Conservation (phyloP, 108 stramenopile genomes). For the Fragilariopsis cylindrus region DNA sequence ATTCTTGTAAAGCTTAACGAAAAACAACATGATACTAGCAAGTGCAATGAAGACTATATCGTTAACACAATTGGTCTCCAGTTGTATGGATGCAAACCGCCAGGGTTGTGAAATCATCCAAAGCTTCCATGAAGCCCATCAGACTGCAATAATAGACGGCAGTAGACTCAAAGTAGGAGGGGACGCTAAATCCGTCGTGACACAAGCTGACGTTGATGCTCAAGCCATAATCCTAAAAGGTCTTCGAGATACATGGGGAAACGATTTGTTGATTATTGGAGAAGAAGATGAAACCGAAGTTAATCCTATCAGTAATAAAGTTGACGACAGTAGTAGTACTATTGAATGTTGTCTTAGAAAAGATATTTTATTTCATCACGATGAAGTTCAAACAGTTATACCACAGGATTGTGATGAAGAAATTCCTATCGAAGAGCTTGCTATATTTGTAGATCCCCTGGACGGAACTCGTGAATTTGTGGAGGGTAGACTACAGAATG, state of each 20-base stretch:
- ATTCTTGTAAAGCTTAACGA: neutral
- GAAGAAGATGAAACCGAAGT: slow-evolving; percentile 50
- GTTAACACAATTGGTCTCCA: slow-evolving; percentile 53
- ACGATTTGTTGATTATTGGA: slow-evolving; percentile 44
- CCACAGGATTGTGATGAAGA: slow-evolving; percentile 23
- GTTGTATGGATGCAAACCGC: slow-evolving; percentile 67
- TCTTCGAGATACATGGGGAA: slow-evolving; percentile 36
- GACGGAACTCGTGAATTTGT: slow-evolving; percentile 89
- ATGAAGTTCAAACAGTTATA: neutral
- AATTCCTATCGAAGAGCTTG: slow-evolving; percentile 35
- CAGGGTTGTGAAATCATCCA: slow-evolving; percentile 71
- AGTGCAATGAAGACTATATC: slow-evolving; percentile 43
- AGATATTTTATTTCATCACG: slow-evolving; percentile 4
- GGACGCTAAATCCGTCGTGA: slow-evolving; percentile 53
- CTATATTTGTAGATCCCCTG: slow-evolving; percentile 79
- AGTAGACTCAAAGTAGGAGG: slow-evolving; percentile 51
- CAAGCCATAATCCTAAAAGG: slow-evolving; percentile 47
- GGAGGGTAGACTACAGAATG: slow-evolving; percentile 73
- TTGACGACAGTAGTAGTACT: neutral
- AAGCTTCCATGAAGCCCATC: slow-evolving; percentile 23
- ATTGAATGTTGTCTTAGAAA: neutral
- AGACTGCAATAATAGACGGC: neutral
- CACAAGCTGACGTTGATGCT: slow-evolving; percentile 54
- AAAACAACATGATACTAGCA: neutral
- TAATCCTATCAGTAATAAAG: neutral